phyloP scores from a whole-genome alignment of 129 eudicot genomes.

The Calendula officinalis region DNA sequence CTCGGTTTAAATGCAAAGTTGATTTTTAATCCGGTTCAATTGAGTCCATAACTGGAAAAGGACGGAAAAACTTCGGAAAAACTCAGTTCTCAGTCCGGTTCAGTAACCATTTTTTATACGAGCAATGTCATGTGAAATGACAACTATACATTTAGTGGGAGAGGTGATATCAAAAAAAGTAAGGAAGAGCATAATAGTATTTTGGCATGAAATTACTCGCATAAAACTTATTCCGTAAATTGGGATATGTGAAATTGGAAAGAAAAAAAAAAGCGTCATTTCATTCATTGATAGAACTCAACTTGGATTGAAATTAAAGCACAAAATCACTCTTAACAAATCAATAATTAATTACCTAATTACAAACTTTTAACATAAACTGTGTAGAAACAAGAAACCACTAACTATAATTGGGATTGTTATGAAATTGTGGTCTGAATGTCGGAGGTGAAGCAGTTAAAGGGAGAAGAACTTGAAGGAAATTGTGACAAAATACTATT shows the following conservation, averaged over 20 bases:
- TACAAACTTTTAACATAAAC: slow-evolving; percentile 24
- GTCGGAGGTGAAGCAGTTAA: slow-evolving; percentile 60
- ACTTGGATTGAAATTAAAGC: background rate
- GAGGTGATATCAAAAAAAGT: no score
- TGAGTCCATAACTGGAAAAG: no score
- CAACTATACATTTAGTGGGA: no score
- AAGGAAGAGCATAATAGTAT: no score
- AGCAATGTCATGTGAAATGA: no score
- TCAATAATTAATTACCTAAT: background rate
- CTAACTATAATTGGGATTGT: slow-evolving; percentile 34
- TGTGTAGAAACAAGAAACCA: slow-evolving; percentile 32
- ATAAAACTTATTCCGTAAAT: no score
- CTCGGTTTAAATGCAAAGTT: no score
- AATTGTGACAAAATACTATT: slow-evolving; percentile 24
- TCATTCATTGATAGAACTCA: slow-evolving; percentile 13
- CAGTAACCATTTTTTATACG: no score
- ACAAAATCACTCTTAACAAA: slow-evolving; percentile 2
- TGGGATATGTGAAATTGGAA: background rate
- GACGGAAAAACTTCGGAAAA: no score
- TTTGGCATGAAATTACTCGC: no score
- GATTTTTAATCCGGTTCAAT: no score
- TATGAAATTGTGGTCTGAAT: slow-evolving; percentile 40
- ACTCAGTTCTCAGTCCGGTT: no score
- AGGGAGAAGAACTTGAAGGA: slow-evolving; percentile 66
- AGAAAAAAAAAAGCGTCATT: background rate